Base-by-base conservation (phyloP, 768 basidiomycete genomes). In the Suillus occidentalis region DNA sequence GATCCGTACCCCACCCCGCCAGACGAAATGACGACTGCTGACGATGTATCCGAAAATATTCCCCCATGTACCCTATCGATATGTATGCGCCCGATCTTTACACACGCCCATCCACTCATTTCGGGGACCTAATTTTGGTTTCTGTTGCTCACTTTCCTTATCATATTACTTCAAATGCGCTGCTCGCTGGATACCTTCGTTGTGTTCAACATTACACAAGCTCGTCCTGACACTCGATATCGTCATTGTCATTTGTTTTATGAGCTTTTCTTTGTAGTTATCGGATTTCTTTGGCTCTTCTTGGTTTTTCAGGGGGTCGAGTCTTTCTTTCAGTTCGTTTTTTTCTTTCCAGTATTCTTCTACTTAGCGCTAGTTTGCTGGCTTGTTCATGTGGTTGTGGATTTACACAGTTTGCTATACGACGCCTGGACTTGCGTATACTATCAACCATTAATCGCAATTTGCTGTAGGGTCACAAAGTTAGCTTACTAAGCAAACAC, bases 1-100 rank as follows among this genome's bases (percentile, higher is more conserved):
- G 82, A 76, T 67, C 50, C 53, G 31, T 20, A 18, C 22, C 36
- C 4, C 6, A 49, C 6, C 22, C 56, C 9, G 57, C 57, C 39
- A 25, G 39, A 28, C 22, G 57, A 58, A 18, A 39, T 58, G 25
- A 58, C 25, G 57, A 58, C 57, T 9, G 37, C 37, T 39, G 57
- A 58, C 2, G 57, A 58, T 58, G 39, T 58, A 58, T 58, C 55
- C 12, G 20, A 34, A 36, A 43, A 56, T 56, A 56, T 56, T 22
- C 39, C 39, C 57, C 57, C 57, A 39, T 58, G 57, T 58, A 58
- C 14, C 57, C 16, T 40, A 39, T 34, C 53, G 57, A 58, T 58
- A 58, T 58, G 57, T 58, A 58, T 9, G 37, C 53, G 20, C 20
- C 53, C 53, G 20, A 56, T 36, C 28, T 20, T 34, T 20, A 22